Evolutionary conservation across 371 early-diverging fungal genomes (phyloP), one percentile per base, ranked within the genome.

Genomic region (Circinella umbellata): DNA sequence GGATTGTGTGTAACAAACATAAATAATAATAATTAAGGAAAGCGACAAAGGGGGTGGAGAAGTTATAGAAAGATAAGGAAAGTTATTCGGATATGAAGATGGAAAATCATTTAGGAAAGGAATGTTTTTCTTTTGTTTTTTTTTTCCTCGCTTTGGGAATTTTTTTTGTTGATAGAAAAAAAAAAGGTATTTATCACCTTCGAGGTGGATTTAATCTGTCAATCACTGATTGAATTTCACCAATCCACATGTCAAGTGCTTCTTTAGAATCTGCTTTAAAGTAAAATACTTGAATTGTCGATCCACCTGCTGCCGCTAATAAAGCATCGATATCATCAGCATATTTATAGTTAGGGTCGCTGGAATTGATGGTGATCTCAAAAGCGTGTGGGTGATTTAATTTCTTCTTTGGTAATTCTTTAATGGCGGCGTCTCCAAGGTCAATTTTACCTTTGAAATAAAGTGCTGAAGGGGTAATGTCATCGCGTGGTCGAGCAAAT

Each of bases 321-420:
- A 74, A 54, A 14, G 66, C 68, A 68, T 68, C 61, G 38, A 74
- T 63, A 18, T 74, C 74, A 18, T 74, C 74, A 3, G 74, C 61
- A 27, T 70, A 70, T 49, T 61, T 51, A 59, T 70, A 64, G 11
- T 48, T 66, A 7, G 71, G 75, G 27, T 75, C 75, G 17, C 62
- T 69, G 1, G 65, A 57, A 17, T 73, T 64, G 39, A 69, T 69
- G 3, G 70, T 51, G n/a, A 73, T 66, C 17, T 67, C 67, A 51
- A 73, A 69, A 10, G 65, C 62, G 51, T 69, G 51, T n/a, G 63
- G 63, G 34, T 62, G 67, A 20, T 59, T 63, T 34, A 64, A 34
- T 20, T 63, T 61, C 38, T 71, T 71, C 47, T 70, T 64, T 1
- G 63, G 68, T 15, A 68, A 38, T 10, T 63, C 69, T 27, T 68